phyloP scores from a whole-genome alignment of 148 eudicot genomes.

The Polygonum aviculare region DNA sequence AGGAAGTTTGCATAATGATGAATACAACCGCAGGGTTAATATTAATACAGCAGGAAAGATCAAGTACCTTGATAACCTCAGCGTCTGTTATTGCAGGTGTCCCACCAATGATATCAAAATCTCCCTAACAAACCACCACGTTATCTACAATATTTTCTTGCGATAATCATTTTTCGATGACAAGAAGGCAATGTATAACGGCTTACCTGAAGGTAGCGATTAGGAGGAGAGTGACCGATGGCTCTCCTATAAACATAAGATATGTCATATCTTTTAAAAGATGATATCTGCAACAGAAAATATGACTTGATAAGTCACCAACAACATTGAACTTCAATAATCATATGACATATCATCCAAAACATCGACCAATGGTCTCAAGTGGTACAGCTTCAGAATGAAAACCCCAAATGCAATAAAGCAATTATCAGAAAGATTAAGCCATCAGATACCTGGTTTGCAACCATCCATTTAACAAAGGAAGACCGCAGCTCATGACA shows the following conservation, averaged over 20 bases:
- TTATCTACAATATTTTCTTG: not conserved
- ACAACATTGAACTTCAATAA: not conserved
- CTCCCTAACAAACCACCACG: slow-evolving; percentile 38
- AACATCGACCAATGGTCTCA: not conserved
- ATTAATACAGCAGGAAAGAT: not conserved
- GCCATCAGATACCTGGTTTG: slow-evolving; percentile 51
- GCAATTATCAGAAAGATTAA: not conserved
- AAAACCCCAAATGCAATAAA: slow-evolving; percentile 3
- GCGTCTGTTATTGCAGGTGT: slow-evolving; percentile 86
- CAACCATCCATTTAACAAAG: slow-evolving; percentile 66
- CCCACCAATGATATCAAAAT: slow-evolving; percentile 95
- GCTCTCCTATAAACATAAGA: slow-evolving; percentile 83
- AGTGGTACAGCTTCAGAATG: not conserved
- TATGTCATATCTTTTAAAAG: slow-evolving; percentile 82
- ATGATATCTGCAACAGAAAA: slow-evolving; percentile 44
- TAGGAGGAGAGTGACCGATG: slow-evolving; percentile 86
- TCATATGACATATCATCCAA: not conserved
- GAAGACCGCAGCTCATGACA: slow-evolving; percentile 80
- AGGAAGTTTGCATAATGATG: not conserved
- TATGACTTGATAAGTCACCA: slow-evolving; percentile 4
- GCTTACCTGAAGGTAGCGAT: slow-evolving; percentile 79
- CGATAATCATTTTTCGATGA: not conserved
- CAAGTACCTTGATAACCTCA: slow-evolving; percentile 73
- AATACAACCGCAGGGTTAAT: not conserved
- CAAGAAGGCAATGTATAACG: not conserved